These are phyloP conservation scores for Talaromyces borbonicus DNA, from an alignment of 495 filamentous ascomycete genomes.

Conservation along the genomic window DNA sequence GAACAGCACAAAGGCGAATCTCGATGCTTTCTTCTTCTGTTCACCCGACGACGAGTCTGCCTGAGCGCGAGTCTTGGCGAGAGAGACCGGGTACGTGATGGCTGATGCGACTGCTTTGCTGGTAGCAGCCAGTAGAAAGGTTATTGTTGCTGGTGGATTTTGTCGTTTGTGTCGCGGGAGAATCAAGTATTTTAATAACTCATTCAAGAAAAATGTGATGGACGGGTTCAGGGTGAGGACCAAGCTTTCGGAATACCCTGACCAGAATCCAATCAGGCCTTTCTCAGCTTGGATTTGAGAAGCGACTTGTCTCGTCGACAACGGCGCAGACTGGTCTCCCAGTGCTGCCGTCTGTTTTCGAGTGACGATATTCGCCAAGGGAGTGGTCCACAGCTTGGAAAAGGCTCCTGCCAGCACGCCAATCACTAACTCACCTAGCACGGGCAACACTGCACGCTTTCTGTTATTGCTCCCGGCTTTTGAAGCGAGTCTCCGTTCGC, in stretches of 20 bases:
- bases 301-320: slow-evolving; percentile 49
- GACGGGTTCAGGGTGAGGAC: slow-evolving; percentile 80
- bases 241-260: slow-evolving; percentile 74
- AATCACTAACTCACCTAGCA: slow-evolving; percentile 64
- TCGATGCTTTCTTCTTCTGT: not conserved
- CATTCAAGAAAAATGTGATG: slow-evolving; percentile 77
- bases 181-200: slow-evolving; percentile 50
- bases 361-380: slow-evolving; percentile 75
- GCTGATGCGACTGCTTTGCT: slow-evolving; percentile 72
- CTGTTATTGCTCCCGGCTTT: slow-evolving; percentile 21
- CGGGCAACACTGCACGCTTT: slow-evolving; percentile 43
- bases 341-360: slow-evolving; percentile 64
- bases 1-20: slow-evolving; percentile 21
- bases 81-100: slow-evolving; percentile 78
- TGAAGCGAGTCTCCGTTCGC: slow-evolving; percentile 47
- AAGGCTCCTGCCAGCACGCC: slow-evolving; percentile 71
- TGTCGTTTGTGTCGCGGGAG: slow-evolving; percentile 41
- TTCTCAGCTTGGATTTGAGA: slow-evolving; percentile 56
- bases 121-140: slow-evolving; percentile 68
- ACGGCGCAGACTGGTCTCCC: slow-evolving; percentile 11
- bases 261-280: slow-evolving; percentile 76
- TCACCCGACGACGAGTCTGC: slow-evolving; percentile 26
- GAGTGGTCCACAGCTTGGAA: slow-evolving; percentile 70
- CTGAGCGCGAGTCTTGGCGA: slow-evolving; percentile 71
- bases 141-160: slow-evolving; percentile 42